Percentiles rank a stretch among this genome's conserved stretches.
These are phyloP conservation scores for Pseudovirgaria hyperparasitica DNA, from an alignment of 2,329 filamentous ascomycete genomes.

Conservation along the genomic window DNA sequence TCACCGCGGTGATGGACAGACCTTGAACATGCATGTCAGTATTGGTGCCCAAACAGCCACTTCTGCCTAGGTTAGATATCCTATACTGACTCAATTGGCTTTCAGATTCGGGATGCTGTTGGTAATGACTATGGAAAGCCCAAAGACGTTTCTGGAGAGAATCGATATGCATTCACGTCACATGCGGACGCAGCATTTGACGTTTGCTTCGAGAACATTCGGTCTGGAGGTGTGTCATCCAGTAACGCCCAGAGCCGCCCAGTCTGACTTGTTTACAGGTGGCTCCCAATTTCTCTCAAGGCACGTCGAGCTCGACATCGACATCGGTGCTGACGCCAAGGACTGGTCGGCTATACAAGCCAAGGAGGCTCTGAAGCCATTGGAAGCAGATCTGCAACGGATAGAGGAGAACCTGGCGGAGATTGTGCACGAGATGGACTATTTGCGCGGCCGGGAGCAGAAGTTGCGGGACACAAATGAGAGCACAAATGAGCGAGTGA, in stretches of 20 bases:
- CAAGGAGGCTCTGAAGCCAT: slow-evolving; percentile 92
- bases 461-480: slow-evolving; percentile 97
- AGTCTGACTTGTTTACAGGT: too few species aligned
- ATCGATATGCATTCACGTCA: slow-evolving; percentile 86
- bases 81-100: background rate
- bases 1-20: slow-evolving; percentile 80
- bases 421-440: slow-evolving; percentile 92
- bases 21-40: slow-evolving; percentile 86
- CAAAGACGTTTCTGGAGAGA: slow-evolving; percentile 83
- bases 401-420: slow-evolving; percentile 85
- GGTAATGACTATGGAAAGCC: slow-evolving; percentile 93
- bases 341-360: slow-evolving; percentile 97
- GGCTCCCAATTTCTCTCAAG: slow-evolving; percentile 39
- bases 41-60: slow-evolving; percentile 11
- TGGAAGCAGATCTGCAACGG: slow-evolving; percentile 85
- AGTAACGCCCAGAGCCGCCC: background rate
- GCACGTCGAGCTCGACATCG: slow-evolving; percentile 81
- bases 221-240: slow-evolving; percentile 50
- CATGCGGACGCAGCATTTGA: slow-evolving; percentile 88
- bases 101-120: slow-evolving; percentile 82
- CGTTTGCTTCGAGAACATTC: slow-evolving; percentile 86
- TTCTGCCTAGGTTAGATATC: background rate
- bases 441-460: slow-evolving; percentile 79
- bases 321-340: slow-evolving; percentile 92
- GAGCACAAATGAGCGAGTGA: slow-evolving; percentile 97